These are phyloP conservation scores for Fistulinella prunicolor DNA, from an alignment of 768 basidiomycete species.

Conservation along the genomic window DNA sequence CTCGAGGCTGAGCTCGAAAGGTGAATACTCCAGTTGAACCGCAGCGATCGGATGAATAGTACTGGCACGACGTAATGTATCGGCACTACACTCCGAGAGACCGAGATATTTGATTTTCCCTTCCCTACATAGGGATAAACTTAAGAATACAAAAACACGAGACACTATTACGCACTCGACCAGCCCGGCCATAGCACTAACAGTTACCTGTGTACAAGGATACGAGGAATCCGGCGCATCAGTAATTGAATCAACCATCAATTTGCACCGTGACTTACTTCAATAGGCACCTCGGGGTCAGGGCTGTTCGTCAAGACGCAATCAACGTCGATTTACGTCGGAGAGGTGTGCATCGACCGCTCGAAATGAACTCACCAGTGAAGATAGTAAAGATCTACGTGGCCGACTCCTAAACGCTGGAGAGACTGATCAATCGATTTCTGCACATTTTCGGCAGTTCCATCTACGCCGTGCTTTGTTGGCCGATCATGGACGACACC, in stretches of 20 bases:
- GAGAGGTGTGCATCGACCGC: too few relatives aligned
- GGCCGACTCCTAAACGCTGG: slow-evolving; percentile 38
- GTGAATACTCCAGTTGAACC: slow-evolving; percentile 51
- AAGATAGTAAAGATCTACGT: slow-evolving; percentile 47
- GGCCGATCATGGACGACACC: slow-evolving; percentile 32
- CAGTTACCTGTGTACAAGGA: slow-evolving; percentile 30
- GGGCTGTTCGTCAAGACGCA: too few relatives aligned
- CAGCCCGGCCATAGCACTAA: slow-evolving; percentile 49
- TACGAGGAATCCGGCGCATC: background rate
- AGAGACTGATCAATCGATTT: slow-evolving; percentile 40
- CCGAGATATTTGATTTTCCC: slow-evolving; percentile 49
- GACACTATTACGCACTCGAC: slow-evolving; percentile 39
- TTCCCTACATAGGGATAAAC: slow-evolving; percentile 15
- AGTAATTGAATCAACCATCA: background rate
- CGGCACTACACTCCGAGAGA: slow-evolving; percentile 48
- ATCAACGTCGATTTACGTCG: too few relatives aligned
- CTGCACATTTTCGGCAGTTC: slow-evolving; percentile 41
- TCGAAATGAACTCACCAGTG: slow-evolving; percentile 31
- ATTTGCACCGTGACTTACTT: slow-evolving; percentile 28
- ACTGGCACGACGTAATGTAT: slow-evolving; percentile 48
- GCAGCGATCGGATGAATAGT: slow-evolving; percentile 50
- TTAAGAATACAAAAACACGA: background rate
- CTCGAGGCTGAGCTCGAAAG: slow-evolving; percentile 49
- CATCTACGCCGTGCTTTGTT: slow-evolving; percentile 25
- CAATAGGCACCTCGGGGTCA: slow-evolving; percentile 45